A percentile compares a stretch with the other conserved stretches of the same genome.
Conservation (phyloP, 2,329 filamentous ascomycete genomes). For the Cordyceps militaris region DNA sequence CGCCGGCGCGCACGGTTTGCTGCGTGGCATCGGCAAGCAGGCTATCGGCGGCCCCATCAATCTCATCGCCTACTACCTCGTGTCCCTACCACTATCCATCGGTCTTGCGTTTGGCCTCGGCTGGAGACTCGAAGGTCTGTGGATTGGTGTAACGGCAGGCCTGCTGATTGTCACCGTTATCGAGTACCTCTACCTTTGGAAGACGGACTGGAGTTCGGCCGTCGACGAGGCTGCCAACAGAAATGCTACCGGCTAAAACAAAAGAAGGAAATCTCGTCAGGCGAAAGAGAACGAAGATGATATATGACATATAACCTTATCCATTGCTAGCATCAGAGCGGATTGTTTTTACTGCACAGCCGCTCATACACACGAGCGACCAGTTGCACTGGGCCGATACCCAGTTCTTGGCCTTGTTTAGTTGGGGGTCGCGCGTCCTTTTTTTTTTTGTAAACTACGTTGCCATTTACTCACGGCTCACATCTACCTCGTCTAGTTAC, state of each 20-base stretch:
- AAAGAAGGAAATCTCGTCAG: neutral
- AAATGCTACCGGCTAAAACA: constrained; percentile 37
- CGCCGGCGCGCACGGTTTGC: constrained; percentile 72
- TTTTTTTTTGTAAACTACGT: neutral
- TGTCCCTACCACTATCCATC: constrained; percentile 81
- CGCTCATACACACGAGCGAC: neutral
- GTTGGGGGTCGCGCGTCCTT: neutral
- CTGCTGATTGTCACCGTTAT: constrained; percentile 49
- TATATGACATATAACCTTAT: neutral
- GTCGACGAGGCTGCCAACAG: constrained; percentile 45
- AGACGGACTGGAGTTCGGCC: constrained; percentile 47
- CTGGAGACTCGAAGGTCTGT: constrained; percentile 75
- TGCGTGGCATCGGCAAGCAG: constrained; percentile 82
- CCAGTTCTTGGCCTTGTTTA: neutral
- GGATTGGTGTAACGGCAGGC: constrained; percentile 71
- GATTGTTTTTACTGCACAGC: neutral
- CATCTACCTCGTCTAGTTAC: neutral
- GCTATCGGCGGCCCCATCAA: constrained; percentile 86
- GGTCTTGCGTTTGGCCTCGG: constrained; percentile 66
- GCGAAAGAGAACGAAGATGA: neutral
- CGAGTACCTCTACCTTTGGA: constrained; percentile 46
- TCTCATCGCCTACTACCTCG: constrained; percentile 74
- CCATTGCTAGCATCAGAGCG: neutral
- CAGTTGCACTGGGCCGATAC: neutral
- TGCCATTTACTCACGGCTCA: neutral